A percentile compares a stretch with the other conserved stretches of the same genome.
Evolutionary conservation across 768 basidiomycete genomes (phyloP).

Genomic region (Russula abietina): DNA sequence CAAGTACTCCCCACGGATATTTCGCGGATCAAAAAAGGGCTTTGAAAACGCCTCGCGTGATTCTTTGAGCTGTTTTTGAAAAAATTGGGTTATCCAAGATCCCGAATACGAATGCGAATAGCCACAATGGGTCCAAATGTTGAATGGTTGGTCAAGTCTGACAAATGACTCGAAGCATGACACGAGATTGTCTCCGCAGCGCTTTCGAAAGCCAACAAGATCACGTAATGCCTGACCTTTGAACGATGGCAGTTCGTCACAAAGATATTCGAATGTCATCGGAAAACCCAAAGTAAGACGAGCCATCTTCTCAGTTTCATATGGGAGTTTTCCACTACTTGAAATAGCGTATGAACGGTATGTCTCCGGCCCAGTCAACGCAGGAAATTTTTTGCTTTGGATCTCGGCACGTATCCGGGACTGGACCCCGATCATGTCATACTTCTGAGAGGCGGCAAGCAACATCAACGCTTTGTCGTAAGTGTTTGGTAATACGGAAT

Average conservation of each 20-base stretch:
- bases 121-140: neutral
- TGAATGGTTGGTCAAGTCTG: neutral
- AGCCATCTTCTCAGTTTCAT: neutral
- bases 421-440: slow-evolving; percentile 22
- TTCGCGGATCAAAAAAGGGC: neutral
- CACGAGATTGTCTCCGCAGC: neutral
- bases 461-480: slow-evolving; percentile 3
- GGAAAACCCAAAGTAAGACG: neutral
- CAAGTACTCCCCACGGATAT: neutral
- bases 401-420: neutral
- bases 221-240: neutral
- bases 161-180: slow-evolving; percentile 1
- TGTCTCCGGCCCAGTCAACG: neutral
- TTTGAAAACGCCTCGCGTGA: neutral
- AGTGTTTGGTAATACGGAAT: neutral
- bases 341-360: slow-evolving; percentile 6
- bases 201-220: neutral
- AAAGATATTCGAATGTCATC: slow-evolving; percentile 1
- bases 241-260: neutral
- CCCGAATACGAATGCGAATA: too few relatives aligned
- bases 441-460: slow-evolving; percentile 26
- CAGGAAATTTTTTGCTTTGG: neutral
- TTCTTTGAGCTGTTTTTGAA: neutral
- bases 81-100: neutral
- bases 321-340: neutral